Evolutionary conservation across 768 basidiomycete species (phyloP).

Genomic region (Holtermannia corniformis): DNA sequence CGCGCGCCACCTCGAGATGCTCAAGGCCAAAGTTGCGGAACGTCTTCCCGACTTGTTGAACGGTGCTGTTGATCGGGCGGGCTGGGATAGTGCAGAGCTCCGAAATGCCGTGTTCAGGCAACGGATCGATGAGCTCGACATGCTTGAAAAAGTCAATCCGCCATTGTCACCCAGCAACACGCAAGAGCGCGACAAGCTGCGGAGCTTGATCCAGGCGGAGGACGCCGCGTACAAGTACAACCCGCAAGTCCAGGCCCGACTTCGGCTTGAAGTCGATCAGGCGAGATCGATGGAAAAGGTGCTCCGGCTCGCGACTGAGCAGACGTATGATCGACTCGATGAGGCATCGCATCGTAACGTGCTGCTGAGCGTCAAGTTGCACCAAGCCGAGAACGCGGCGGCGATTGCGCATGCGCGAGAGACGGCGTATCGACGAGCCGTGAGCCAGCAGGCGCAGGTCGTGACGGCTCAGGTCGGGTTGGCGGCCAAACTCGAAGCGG

Average conservation of each 20-base stretch:
- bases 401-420: constrained; percentile 17
- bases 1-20: constrained; percentile 5
- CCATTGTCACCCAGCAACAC: constrained; percentile 6
- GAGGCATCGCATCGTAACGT: constrained; percentile 11
- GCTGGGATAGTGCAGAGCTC: constrained; percentile 29
- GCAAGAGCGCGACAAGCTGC: constrained; percentile 13
- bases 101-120: constrained; percentile 15
- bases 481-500: constrained; percentile 4
- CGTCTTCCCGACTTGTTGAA: constrained; percentile 13
- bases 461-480: constrained; percentile 5
- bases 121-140: constrained; percentile 18
- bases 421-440: constrained; percentile 12
- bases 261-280: constrained; percentile 11
- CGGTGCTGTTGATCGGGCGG: constrained; percentile 21
- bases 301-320: constrained; percentile 15
- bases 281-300: constrained; percentile 15
- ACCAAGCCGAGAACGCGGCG: constrained; percentile 10
- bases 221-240: constrained; percentile 19
- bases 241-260: constrained; percentile 8
- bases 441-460: constrained; percentile 7
- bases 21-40: constrained; percentile 9
- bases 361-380: constrained; percentile 10
- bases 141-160: constrained; percentile 1
- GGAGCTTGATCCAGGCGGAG: constrained; percentile 12
- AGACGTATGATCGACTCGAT: constrained; percentile 17